phyloP scores from a whole-genome alignment of 192 early-diverging fungal species.

The Linderina pennispora region DNA sequence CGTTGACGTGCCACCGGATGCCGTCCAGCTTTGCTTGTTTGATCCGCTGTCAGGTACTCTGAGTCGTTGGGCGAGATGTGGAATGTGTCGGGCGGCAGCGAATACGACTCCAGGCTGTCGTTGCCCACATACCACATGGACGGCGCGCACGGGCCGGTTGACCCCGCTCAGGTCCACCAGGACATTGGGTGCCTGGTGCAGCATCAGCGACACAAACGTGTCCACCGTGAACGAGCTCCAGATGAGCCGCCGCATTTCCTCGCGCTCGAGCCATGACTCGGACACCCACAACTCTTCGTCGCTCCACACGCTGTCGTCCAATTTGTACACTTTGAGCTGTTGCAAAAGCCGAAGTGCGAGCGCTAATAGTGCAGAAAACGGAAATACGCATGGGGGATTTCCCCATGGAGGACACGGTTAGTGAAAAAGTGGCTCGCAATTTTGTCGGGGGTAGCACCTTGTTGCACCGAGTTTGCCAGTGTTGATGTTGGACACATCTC shows the following conservation, averaged over 20 bases:
- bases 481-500: too few relatives aligned
- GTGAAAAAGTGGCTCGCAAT: neutral
- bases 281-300: conserved; percentile 29
- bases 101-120: conserved; percentile 24
- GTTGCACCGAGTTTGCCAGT: too few relatives aligned
- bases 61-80: conserved; percentile 20
- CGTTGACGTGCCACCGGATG: conserved; percentile 29
- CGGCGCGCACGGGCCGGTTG: conserved; percentile 38
- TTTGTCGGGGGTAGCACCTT: too few relatives aligned
- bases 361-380: conserved; percentile 9
- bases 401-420: neutral
- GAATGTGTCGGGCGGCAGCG: neutral
- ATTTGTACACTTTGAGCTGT: conserved; percentile 36
- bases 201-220: conserved; percentile 38
- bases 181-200: conserved; percentile 28
- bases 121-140: conserved; percentile 42
- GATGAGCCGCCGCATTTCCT: conserved; percentile 30
- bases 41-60: conserved; percentile 20
- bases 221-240: conserved; percentile 40
- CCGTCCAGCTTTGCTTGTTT: conserved; percentile 26
- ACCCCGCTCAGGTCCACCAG: conserved; percentile 38
- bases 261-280: conserved; percentile 43
- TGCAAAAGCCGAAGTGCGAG: conserved; percentile 28
- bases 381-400: too few relatives aligned
- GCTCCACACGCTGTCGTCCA: conserved; percentile 31